phyloP scores from a whole-genome alignment of 345 rosid species.

The Gynandropsis gynandra region DNA sequence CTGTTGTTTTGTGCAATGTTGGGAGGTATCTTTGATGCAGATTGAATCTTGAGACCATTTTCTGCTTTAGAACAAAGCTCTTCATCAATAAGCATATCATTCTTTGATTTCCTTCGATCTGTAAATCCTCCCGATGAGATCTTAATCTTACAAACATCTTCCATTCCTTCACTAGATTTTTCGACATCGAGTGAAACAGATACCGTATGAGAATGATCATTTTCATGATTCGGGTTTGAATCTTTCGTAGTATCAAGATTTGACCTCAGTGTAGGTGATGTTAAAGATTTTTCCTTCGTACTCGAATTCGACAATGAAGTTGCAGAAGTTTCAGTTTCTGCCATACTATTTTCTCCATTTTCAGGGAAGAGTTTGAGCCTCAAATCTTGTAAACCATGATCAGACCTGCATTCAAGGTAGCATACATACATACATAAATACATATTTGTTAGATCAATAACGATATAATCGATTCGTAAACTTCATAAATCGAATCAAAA shows the following conservation, averaged over 20 bases:
- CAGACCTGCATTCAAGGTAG: slow-evolving; percentile 28
- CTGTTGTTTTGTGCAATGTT: slow-evolving; percentile 17
- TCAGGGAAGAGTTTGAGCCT: slow-evolving; percentile 34
- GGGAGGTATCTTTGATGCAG: slow-evolving; percentile 1
- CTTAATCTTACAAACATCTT: slow-evolving; percentile 8
- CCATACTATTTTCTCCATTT: slow-evolving; percentile 9
- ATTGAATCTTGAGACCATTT: too few relatives aligned
- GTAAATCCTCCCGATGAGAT: slow-evolving; percentile 14
- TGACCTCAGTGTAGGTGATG: not conserved
- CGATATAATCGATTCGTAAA: too few relatives aligned
- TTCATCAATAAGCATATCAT: too few relatives aligned
- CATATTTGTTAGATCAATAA: too few relatives aligned
- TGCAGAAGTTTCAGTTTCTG: slow-evolving; percentile 11
- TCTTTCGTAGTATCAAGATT: slow-evolving; percentile 14
- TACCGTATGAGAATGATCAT: slow-evolving; percentile 10
- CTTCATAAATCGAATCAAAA: too few relatives aligned
- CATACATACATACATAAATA: too few relatives aligned
- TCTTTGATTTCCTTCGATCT: too few relatives aligned
- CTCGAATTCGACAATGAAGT: slow-evolving; percentile 10
- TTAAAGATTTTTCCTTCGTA: slow-evolving; percentile 35
- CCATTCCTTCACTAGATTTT: slow-evolving; percentile 17
- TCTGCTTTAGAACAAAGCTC: too few relatives aligned
- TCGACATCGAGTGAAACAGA: not conserved
- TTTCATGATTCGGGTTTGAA: slow-evolving; percentile 18
- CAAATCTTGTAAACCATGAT: slow-evolving; percentile 35